phyloP scores from a whole-genome alignment of 2,329 filamentous ascomycete species.

The Ophiostoma ulmi region DNA sequence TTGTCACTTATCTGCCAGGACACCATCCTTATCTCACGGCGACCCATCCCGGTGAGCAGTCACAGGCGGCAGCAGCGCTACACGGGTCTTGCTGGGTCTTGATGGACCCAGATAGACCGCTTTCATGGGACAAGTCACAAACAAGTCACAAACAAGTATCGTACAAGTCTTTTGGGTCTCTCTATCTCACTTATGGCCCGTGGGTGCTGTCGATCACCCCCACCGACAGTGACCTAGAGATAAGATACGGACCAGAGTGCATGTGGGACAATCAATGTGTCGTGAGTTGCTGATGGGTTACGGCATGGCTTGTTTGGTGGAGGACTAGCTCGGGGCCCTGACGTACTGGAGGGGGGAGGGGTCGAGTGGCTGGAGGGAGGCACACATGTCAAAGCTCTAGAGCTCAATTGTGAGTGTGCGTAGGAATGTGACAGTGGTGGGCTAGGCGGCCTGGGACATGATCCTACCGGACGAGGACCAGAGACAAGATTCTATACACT shows the following conservation, averaged over 20 bases:
- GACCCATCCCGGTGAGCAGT: background rate
- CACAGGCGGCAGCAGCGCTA: slow-evolving; percentile 11
- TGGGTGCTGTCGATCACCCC: slow-evolving; percentile 4
- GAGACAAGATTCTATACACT: background rate
- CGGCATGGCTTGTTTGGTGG: slow-evolving; percentile 7
- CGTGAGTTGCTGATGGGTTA: slow-evolving; percentile 6
- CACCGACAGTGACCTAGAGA: background rate
- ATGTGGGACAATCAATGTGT: background rate
- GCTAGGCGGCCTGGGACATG: background rate
- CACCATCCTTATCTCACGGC: background rate
- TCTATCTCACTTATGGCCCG: background rate
- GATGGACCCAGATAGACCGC: background rate
- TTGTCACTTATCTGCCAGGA: background rate
- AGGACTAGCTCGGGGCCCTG: background rate
- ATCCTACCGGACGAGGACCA: background rate
- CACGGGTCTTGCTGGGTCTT: background rate
- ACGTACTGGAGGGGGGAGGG: slow-evolving; percentile 2
- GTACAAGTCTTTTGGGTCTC: background rate
- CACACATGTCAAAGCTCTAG: background rate
- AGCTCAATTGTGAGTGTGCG: background rate
- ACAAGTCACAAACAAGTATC: background rate
- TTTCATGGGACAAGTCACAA: background rate
- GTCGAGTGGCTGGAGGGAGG: background rate
- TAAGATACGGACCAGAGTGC: background rate
- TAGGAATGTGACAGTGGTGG: background rate